phyloP scores from a whole-genome alignment of 768 basidiomycete genomes.

The Terana coerulea region DNA sequence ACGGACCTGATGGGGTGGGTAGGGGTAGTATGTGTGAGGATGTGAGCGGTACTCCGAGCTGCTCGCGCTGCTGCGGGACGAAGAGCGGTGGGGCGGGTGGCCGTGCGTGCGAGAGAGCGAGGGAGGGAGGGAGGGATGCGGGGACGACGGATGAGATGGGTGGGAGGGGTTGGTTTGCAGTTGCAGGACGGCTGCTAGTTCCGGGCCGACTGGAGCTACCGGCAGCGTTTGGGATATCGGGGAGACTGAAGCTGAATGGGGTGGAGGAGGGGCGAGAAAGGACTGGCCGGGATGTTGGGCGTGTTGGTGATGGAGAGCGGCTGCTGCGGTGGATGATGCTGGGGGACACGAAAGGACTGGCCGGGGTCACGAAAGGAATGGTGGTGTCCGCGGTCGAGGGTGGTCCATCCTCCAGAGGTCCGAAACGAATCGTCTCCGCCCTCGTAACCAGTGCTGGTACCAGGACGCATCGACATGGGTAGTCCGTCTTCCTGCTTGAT shows the following conservation, averaged over 20 bases:
- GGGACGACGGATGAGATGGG: conserved; percentile 76
- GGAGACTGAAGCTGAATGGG: conserved; percentile 45
- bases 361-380: conserved; percentile 79
- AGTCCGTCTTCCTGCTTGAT: conserved; percentile 43
- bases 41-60: conserved; percentile 27
- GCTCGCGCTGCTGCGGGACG: conserved; percentile 33
- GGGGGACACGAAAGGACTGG: conserved; percentile 78
- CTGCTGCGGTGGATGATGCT: conserved; percentile 38
- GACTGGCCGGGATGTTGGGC: conserved; percentile 46
- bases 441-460: conserved; percentile 74
- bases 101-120: conserved; percentile 34
- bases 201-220: conserved; percentile 34
- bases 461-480: conserved; percentile 55
- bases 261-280: conserved; percentile 58
- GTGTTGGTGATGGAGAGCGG: conserved; percentile 29
- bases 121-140: conserved; percentile 49
- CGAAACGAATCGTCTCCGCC: conserved; percentile 32
- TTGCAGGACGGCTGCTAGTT: conserved; percentile 48
- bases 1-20: conserved; percentile 37
- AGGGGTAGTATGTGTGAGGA: conserved; percentile 55
- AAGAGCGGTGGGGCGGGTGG: conserved; percentile 35
- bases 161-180: conserved; percentile 61
- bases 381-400: conserved; percentile 30
- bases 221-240: conserved; percentile 23
- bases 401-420: background rate